A percentile compares a stretch with the other conserved stretches of the same genome.
These are phyloP conservation scores for Pseudocercospora crystallina DNA, from an alignment of 2,329 filamentous ascomycete species.

Conservation along the genomic window DNA sequence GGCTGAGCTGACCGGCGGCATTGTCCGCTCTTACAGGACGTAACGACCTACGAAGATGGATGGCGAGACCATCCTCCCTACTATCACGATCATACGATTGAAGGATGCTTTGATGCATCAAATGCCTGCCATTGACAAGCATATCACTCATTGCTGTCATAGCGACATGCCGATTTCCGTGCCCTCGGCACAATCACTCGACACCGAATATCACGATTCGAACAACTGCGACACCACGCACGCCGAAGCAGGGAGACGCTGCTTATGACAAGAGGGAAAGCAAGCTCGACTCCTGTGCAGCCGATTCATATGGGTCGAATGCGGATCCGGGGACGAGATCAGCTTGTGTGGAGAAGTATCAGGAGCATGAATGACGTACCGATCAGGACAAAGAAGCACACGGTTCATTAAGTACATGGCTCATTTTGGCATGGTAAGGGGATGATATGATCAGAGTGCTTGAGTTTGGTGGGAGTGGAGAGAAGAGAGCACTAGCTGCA, in stretches of 20 bases:
- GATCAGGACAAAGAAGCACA: no score
- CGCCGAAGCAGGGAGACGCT: no score
- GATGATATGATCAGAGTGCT: not conserved
- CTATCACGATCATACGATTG: not conserved
- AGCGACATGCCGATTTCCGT: no score
- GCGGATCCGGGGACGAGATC: not conserved
- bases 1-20: slow-evolving; percentile 25
- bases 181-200: no score
- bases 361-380: not conserved
- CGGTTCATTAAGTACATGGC: no score
- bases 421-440: no score
- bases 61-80: slow-evolving; percentile 10
- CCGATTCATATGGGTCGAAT: no score
- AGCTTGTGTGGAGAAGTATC: not conserved
- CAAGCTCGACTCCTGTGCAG: no score
- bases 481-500: slow-evolving; percentile 20
- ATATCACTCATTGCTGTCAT: not conserved
- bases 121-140: slow-evolving; percentile 8
- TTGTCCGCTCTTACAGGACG: slow-evolving; percentile 29
- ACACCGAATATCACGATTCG: no score
- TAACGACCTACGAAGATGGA: slow-evolving; percentile 23
- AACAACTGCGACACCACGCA: no score
- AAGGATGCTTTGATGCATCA: slow-evolving; percentile 12
- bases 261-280: no score
- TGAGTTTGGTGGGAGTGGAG: not conserved